Evolutionary conservation across 768 basidiomycete genomes (phyloP), one percentile per base, ranked within the genome.

Genomic region (Psilocybe subaeruginosa): DNA sequence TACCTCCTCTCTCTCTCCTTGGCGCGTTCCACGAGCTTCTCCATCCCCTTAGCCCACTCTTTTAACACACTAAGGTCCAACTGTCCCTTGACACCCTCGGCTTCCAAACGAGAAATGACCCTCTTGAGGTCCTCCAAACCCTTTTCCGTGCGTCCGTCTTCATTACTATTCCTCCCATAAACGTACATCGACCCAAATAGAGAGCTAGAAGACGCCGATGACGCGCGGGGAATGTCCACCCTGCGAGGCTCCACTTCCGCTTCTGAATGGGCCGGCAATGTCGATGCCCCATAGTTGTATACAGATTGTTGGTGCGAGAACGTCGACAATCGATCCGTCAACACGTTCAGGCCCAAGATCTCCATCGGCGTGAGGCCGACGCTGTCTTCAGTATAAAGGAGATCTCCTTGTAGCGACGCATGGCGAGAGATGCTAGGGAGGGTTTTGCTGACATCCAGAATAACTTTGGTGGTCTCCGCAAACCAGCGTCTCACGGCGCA

Each of bases 351-450:
- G 1, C 51, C 57, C 1, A 70, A 71, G 46, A 79, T 75, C 56
- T 83, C 83, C 8, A 78, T 55, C 1, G 78, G 72, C 0, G 78
- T 79, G 56, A 79, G 74, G 2, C 82, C 83, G 17, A 82, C 79
- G 17, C 77, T 79, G 60, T 88, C 81, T 67, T 89, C 87, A 35
- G 77, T 70, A 57, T 74, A 72, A 1, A 87, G 68, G 0, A 69
- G 74, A 39, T 80, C 77, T 23, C n/a, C 52, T 0, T 69, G 60
- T 19, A 82, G 78, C 1, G 74, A 72, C 1, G 71, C 73, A 1
- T 75, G 69, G 54, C 30, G 17, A 16, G 51, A 53, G 12, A 16
- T 43, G 41, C 41, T 43, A 5, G 51, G 17, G 8, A 53, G 16
- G 4, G 31, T 17, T 3, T 37, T 33, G 51, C 51, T 53, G 30